These are phyloP conservation scores for Lagenaria siceraria DNA, from an alignment of 306 rosid genomes.

Conservation along the genomic window DNA sequence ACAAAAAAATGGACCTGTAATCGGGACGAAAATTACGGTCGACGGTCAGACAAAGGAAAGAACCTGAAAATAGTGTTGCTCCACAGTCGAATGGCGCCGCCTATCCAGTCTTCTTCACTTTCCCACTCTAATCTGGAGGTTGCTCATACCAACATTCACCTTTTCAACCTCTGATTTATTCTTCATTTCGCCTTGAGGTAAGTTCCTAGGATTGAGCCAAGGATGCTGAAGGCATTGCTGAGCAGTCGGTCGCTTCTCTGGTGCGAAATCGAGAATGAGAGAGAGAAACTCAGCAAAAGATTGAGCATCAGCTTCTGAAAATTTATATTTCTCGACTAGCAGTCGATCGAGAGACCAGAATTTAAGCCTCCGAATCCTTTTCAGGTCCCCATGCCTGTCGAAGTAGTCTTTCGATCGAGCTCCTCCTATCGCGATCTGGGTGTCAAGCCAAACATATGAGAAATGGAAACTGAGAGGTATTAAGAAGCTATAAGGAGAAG, in stretches of 20 bases:
- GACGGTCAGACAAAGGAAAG: conserved; percentile 2
- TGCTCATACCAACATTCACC: conserved; percentile 59
- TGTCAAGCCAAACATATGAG: conserved; percentile 14
- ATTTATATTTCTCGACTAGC: conserved; percentile 57
- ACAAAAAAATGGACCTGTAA: conserved; percentile 3
- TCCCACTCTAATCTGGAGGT: conserved; percentile 60
- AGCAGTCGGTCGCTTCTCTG: conserved; percentile 94
- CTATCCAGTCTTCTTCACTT: conserved; percentile 51
- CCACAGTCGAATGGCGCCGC: background rate
- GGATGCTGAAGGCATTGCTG: conserved; percentile 74
- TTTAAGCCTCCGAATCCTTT: conserved; percentile 86
- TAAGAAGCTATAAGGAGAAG: conserved; percentile 1
- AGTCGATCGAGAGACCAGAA: conserved; percentile 59
- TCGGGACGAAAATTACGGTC: background rate
- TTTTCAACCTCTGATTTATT: conserved; percentile 33
- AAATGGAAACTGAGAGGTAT: conserved; percentile 8
- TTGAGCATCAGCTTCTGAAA: conserved; percentile 52
- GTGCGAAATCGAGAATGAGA: conserved; percentile 61
- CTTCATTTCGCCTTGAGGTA: conserved; percentile 27
- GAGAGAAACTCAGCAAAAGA: conserved; percentile 59
- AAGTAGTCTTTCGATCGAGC: conserved; percentile 73
- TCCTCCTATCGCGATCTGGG: conserved; percentile 69
- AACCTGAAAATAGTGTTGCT: background rate
- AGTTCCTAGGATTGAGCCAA: conserved; percentile 38
- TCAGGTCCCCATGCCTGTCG: conserved; percentile 90